Evolutionary conservation across 2,329 filamentous ascomycete genomes (phyloP).

Genomic region (Sarocladium oryzae): DNA sequence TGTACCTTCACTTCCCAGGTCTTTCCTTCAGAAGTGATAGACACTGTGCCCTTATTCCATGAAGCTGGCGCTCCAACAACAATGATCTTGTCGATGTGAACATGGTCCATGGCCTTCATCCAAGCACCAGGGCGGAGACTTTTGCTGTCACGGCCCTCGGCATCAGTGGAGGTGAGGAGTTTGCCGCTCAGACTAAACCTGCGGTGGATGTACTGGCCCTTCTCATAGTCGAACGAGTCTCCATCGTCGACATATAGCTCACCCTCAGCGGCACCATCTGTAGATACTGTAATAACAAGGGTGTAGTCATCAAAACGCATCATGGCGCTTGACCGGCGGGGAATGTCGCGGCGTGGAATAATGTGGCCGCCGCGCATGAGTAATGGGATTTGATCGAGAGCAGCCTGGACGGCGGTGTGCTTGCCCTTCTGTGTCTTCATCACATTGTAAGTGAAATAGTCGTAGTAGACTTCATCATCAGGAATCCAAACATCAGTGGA

Average conservation of each 20-base stretch:
- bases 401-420: constrained; percentile 62
- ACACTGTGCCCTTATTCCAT: constrained; percentile 62
- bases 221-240: constrained; percentile 81
- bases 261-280: constrained; percentile 57
- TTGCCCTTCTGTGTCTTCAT: constrained; percentile 66
- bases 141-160: constrained; percentile 46
- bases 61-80: constrained; percentile 69
- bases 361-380: constrained; percentile 92
- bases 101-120: constrained; percentile 69
- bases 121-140: constrained; percentile 59
- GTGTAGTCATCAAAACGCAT: constrained; percentile 97
- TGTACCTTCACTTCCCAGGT: constrained; percentile 53
- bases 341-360: constrained; percentile 81
- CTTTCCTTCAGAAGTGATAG: constrained; percentile 46
- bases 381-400: constrained; percentile 79
- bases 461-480: constrained; percentile 84
- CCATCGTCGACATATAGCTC: constrained; percentile 90
- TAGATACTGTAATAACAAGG: constrained; percentile 66
- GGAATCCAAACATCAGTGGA: constrained; percentile 79
- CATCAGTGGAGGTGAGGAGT: constrained; percentile 63
- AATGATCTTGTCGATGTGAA: constrained; percentile 77
- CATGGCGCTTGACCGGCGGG: constrained; percentile 74
- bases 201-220: constrained; percentile 83
- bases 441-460: constrained; percentile 84
- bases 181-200: constrained; percentile 61